A percentile compares a stretch with the other conserved stretches of the same genome.
Evolutionary conservation across 1,284 basidiomycete genomes (phyloP).

Genomic region (Farysia itapuensis): DNA sequence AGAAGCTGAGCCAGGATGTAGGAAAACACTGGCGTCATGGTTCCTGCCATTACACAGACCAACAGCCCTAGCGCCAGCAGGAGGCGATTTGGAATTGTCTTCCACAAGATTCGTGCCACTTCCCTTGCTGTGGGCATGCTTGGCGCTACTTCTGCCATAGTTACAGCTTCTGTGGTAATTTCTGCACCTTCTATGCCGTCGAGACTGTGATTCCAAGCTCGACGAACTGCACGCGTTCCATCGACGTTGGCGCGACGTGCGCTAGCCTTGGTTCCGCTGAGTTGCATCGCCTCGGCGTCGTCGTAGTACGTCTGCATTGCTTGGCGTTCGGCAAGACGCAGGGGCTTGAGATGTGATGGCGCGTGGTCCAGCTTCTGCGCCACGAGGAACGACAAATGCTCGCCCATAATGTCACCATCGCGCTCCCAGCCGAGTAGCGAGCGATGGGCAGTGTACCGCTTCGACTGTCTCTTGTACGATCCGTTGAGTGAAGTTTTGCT

Average conservation of each 20-base stretch:
- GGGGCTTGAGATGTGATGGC: constrained; percentile 25
- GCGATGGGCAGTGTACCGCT: constrained; percentile 1
- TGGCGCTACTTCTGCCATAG: not conserved
- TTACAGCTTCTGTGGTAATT: not conserved
- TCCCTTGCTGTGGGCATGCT: constrained; percentile 4
- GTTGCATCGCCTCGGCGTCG: constrained; percentile 22
- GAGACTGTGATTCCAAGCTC: constrained; percentile 3
- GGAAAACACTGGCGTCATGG: constrained; percentile 87
- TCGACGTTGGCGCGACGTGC: constrained; percentile 8
- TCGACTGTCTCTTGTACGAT: not conserved
- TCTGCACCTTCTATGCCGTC: not conserved
- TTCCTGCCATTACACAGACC: constrained; percentile 68
- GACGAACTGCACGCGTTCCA: not conserved
- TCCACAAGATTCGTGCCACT: constrained; percentile 65
- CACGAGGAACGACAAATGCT: constrained; percentile 27
- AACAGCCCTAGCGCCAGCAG: constrained; percentile 70
- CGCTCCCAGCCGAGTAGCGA: constrained; percentile 24
- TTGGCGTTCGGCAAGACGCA: constrained; percentile 19
- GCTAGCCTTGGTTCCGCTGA: constrained; percentile 18
- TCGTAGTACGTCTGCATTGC: constrained; percentile 21
- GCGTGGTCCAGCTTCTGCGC: constrained; percentile 13
- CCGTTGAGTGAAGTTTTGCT: not conserved
- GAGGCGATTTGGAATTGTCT: constrained; percentile 74
- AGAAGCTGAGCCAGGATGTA: constrained; percentile 81
- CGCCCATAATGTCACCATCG: constrained; percentile 10